Base-by-base conservation (phyloP, 2,329 filamentous ascomycete species). In the Lasiodiplodia theobromae region DNA sequence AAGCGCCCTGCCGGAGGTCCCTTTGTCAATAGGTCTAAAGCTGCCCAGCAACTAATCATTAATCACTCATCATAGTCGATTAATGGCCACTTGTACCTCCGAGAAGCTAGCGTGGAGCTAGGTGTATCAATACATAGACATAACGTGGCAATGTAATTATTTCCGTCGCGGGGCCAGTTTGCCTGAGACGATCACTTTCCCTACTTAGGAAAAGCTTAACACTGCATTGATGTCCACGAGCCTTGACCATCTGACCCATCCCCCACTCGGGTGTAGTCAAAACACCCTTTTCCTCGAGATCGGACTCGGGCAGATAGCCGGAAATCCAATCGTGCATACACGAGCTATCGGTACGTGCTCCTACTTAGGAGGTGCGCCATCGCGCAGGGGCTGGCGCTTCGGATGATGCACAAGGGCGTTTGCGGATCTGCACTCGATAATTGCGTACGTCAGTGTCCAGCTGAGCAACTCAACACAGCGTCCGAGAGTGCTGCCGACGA, bases 231-330 rank as follows among this genome's bases (percentile, higher is more conserved):
- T 51, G 18, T 16, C 23, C 40, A 25, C n/a, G 25, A 21, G 57
- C 31, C 47, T 37, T 12, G 11, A 12, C 40, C 21, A 14, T 25
- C 23, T 44, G 37, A 28, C 37, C 57, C 12, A 5, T 49, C 23
- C n/a, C 58, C 58, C 40, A 14, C 40, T 49, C 56, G 23, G 11
- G 37, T 11, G 38, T 28, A 23, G 18, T 21, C 56, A 38, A 57
- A 7, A 40, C 58, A 49, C 58, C 8, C n/a, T 4, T 44, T 18
- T n/a, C n/a, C 60, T n/a, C 8, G 28, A 10, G 31, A 64, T 37
- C 47, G 44, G 58, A 63, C 21, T 25, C 58, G 58, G 60, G 16
- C 18, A 64, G 60, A 64, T 64, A 38, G 21, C 60, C 40, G 58
- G 40, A 21, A 31, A 51, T 51, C 23, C 40, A 16, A 63, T 28